These are phyloP conservation scores for Xerocomellus chrysenteron DNA, from an alignment of 768 basidiomycete species.

Conservation along the genomic window DNA sequence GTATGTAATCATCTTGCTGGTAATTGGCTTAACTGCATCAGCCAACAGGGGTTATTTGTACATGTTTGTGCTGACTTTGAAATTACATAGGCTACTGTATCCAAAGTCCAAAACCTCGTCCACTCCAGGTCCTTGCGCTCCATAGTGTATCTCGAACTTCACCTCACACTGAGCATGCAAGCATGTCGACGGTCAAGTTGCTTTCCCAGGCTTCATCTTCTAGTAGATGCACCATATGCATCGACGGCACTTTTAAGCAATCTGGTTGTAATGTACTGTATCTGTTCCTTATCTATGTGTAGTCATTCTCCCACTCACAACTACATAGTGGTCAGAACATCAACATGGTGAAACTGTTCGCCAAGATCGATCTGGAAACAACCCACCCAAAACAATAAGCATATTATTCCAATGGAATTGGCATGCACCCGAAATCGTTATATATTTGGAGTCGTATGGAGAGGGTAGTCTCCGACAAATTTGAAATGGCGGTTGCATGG, in stretches of 20 bases:
- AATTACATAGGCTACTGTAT: too few relatives aligned
- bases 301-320: slow-evolving; percentile 1
- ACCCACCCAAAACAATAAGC: slow-evolving; percentile 25
- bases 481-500: slow-evolving; percentile 42
- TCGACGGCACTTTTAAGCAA: slow-evolving; percentile 24
- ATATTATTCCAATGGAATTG: slow-evolving; percentile 41
- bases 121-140: not conserved
- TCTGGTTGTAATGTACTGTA: slow-evolving; percentile 19
- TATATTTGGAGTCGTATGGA: slow-evolving; percentile 22
- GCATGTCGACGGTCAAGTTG: not conserved
- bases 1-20: too few relatives aligned
- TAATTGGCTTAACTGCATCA: too few relatives aligned
- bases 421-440: slow-evolving; percentile 31
- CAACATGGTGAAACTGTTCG: slow-evolving; percentile 38
- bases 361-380: slow-evolving; percentile 23
- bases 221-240: slow-evolving; percentile 20
- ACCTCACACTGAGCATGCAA: not conserved
- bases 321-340: slow-evolving; percentile 29
- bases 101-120: not conserved
- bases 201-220: not conserved
- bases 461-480: slow-evolving; percentile 19
- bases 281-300: not conserved
- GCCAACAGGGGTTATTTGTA: too few relatives aligned
- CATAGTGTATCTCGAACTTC: not conserved
- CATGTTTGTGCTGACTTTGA: too few relatives aligned